Evolutionary conservation across 805 yeast species (phyloP).

Genomic region (Spathaspora boniae): DNA sequence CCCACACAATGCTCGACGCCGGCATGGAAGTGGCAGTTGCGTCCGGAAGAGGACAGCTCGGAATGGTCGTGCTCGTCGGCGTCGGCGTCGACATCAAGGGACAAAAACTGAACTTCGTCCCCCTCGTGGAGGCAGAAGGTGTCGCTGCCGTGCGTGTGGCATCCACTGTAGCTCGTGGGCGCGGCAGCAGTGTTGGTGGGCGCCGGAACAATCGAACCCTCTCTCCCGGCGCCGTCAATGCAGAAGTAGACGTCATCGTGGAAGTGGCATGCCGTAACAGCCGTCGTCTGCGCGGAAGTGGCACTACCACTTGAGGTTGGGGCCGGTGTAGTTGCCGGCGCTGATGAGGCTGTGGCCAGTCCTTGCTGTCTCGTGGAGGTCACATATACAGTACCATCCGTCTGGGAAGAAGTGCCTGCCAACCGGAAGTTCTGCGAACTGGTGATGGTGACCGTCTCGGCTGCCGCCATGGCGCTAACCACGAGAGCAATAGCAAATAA

Average conservation of each 20-base stretch:
- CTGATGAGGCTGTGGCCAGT: not conserved
- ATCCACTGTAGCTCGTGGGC: constrained; percentile 15
- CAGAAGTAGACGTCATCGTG: constrained; percentile 19
- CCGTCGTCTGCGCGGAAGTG: constrained; percentile 4
- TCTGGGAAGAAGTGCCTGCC: constrained; percentile 1
- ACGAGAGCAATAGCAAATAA: constrained; percentile 1
- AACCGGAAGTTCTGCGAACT: constrained; percentile 7
- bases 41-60: constrained; percentile 7
- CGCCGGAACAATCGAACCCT: constrained; percentile 19
- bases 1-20: constrained; percentile 29
- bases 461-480: not conserved
- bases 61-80: constrained; percentile 3
- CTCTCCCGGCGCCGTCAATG: constrained; percentile 18
- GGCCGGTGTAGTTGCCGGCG: not conserved
- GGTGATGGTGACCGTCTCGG: constrained; percentile 10
- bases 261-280: constrained; percentile 19
- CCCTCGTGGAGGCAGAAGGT: constrained; percentile 16
- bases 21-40: constrained; percentile 29
- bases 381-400: not conserved
- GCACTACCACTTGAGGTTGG: no score
- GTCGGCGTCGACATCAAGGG: constrained; percentile 5
- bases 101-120: constrained; percentile 16
- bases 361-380: constrained; percentile 1
- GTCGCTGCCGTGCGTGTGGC: constrained; percentile 19
- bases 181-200: constrained; percentile 13